phyloP scores from a whole-genome alignment of 192 early-diverging fungal genomes.

The Paraglomus brasilianum region DNA sequence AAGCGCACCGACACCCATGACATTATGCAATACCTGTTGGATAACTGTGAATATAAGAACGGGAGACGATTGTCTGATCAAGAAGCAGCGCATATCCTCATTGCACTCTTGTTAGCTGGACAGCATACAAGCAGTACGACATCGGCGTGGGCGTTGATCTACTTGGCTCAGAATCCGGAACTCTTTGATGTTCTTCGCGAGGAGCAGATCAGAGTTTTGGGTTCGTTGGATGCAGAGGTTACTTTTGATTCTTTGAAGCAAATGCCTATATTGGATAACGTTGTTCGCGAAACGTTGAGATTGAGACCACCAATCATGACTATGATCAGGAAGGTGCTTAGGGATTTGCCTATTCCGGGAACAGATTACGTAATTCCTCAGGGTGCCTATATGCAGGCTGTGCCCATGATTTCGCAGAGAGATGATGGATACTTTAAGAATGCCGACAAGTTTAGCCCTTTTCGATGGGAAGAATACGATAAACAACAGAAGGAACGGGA shows the following conservation, averaged over 20 bases:
- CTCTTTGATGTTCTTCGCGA: constrained; percentile 65
- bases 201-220: constrained; percentile 69
- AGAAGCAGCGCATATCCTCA: constrained; percentile 93
- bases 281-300: constrained; percentile 90
- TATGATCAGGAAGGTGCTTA: constrained; percentile 90
- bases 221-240: constrained; percentile 53
- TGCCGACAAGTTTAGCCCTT: constrained; percentile 77
- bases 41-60: constrained; percentile 80
- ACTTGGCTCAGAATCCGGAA: constrained; percentile 77
- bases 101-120: constrained; percentile 96
- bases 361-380: constrained; percentile 86
- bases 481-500: constrained; percentile 56
- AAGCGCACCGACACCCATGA: constrained; percentile 57
- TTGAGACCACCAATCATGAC: constrained; percentile 92
- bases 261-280: constrained; percentile 71
- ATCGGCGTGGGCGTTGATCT: constrained; percentile 85
- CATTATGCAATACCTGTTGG: constrained; percentile 80
- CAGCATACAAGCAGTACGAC: constrained; percentile 96
- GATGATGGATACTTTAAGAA: constrained; percentile 80
- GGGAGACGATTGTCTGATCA: constrained; percentile 80
- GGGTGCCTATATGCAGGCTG: constrained; percentile 84
- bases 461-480: constrained; percentile 66
- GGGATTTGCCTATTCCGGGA: constrained; percentile 64
- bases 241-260: constrained; percentile 77
- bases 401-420: constrained; percentile 76